Conservation (phyloP, 1,139 yeast species). For the Meyerozyma carpophila region DNA sequence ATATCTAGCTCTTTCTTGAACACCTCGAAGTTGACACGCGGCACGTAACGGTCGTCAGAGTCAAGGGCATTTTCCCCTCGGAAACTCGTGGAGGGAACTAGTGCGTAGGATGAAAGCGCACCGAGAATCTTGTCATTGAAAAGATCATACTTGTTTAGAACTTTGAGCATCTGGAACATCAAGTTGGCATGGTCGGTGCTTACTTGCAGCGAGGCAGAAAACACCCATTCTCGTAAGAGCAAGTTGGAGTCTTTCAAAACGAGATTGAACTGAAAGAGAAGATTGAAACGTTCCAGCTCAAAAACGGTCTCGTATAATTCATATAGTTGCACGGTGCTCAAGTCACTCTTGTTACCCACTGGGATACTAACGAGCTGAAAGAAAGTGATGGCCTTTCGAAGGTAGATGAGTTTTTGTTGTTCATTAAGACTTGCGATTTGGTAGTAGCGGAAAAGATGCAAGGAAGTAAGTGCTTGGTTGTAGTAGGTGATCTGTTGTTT, state of each 20-base stretch:
- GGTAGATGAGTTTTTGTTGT: conserved; percentile 29
- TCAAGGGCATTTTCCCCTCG: not conserved
- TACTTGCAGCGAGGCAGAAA: not conserved
- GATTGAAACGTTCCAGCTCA: conserved; percentile 28
- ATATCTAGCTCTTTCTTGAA: not conserved
- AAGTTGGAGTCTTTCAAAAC: not conserved
- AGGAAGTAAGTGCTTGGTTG: conserved; percentile 26
- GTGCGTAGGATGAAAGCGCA: not conserved
- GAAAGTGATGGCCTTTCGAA: conserved; percentile 32
- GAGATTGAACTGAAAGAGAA: conserved; percentile 14
- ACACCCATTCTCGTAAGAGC: conserved; percentile 1
- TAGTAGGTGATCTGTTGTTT: conserved; percentile 29
- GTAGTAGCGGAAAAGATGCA: conserved; percentile 33
- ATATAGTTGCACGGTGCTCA: conserved; percentile 21
- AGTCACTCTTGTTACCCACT: conserved; percentile 15
- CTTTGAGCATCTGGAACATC: not conserved
- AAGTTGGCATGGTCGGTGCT: not conserved
- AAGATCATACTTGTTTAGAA: not conserved
- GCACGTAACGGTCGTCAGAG: not conserved
- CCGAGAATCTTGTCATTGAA: conserved; percentile 1
- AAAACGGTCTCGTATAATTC: conserved; percentile 34
- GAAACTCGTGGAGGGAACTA: not conserved
- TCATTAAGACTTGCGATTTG: conserved; percentile 23
- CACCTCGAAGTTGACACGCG: not conserved
- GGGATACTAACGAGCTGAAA: conserved; percentile 30